A percentile compares a stretch with the other conserved stretches of the same genome.
These are phyloP conservation scores for Rhododendron williamsianum DNA, from an alignment of 148 eudicot species.

Conservation along the genomic window DNA sequence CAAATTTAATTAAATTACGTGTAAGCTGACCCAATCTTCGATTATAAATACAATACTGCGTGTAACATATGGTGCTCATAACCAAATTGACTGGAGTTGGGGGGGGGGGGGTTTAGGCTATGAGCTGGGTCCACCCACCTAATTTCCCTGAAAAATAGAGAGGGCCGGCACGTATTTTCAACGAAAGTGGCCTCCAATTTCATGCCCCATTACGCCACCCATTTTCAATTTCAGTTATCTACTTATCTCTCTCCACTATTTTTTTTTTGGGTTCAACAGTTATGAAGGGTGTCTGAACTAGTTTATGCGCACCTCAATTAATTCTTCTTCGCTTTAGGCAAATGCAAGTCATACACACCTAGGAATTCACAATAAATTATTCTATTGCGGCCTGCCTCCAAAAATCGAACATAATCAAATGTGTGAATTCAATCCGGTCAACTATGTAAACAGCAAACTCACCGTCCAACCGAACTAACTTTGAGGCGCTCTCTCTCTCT, in stretches of 20 bases:
- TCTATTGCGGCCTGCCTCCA: rapidly evolving
- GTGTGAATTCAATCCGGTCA: too few relatives aligned
- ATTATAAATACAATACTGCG: neutral
- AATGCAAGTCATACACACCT: too few relatives aligned
- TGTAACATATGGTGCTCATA: neutral
- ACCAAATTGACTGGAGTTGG: neutral
- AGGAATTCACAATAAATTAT: too few relatives aligned
- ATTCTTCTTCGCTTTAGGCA: too few relatives aligned
- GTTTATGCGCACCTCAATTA: too few relatives aligned
- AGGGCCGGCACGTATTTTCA: slow-evolving; percentile 4
- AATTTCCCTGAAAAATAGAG: neutral
- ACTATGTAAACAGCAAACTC: too few relatives aligned
- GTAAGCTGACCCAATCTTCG: neutral
- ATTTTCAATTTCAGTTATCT: neutral
- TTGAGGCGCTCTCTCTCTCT: neutral
- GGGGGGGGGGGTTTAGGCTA: neutral
- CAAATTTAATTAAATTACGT: too few relatives aligned
- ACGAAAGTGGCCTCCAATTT: slow-evolving; percentile 11
- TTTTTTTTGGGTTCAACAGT: neutral
- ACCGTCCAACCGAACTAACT: too few relatives aligned
- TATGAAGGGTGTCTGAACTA: too few relatives aligned
- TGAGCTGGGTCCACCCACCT: neutral
- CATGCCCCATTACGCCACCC: slow-evolving; percentile 8
- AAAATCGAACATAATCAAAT: too few relatives aligned
- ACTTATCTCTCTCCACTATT: neutral